Base-by-base conservation (phyloP, 2,329 filamentous ascomycete species). In the Phymatotrichopsis omnivora region DNA sequence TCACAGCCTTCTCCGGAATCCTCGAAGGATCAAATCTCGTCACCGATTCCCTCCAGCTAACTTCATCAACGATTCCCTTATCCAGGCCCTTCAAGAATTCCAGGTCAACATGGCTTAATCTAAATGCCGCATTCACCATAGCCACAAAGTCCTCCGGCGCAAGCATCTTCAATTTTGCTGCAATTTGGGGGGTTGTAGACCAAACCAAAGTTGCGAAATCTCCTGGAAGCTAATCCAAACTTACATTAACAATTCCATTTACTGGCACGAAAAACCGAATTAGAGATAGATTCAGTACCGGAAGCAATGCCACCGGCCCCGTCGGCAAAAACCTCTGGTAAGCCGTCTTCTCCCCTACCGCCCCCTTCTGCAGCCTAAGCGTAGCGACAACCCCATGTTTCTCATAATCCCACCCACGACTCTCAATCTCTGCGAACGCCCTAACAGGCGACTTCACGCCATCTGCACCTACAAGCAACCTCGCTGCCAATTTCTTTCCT, bases 301-400 rank as follows among this genome's bases (percentile, higher is more conserved):
- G 91, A 1, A 98, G 75, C 67, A 96, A 78, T 14, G 91, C 91
- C 40, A 96, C 77, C 0, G 91, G 91, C 0, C 91, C 91, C 0
- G 84, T 85, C 3, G 91, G 91, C 11, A 98, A 70, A 67, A 98
- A 98, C 43, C 91, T 78, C 66, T 98, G 91, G 63, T 94, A 98
- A 20, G 91, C 91, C 37, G 80, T 85, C 61, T 83, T 85, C 58
- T 61, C 67, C 22, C 71, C 70, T 25, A 68, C 69, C 66, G 70
- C 73, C 35, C 68, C 66, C 44, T 74, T 74, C 43, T 82, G 75
- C 17, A 95, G 70, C 56, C 80, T 71, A 12, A 98, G 68, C 1
- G 87, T 93, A 41, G 91, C 91, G 14, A 98, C 91, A 2, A 98
- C 76, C 12, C 91, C 91, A 60, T 94, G 82, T 29, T 87, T 75